phyloP scores from a whole-genome alignment of 2,329 filamentous ascomycete genomes.

The Aspergillus japonicus region DNA sequence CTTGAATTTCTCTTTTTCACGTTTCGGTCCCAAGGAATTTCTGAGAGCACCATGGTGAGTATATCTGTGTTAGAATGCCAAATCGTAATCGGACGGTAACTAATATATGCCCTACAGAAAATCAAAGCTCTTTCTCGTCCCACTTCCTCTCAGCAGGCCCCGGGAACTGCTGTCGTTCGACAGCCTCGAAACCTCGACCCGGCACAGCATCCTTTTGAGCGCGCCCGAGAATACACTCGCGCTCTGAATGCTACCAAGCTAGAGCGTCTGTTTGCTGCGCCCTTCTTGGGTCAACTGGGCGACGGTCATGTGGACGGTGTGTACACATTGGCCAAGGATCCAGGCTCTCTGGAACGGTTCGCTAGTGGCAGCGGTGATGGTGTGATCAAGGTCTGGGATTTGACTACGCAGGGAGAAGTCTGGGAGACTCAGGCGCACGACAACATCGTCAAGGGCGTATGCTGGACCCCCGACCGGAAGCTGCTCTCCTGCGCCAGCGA shows the following conservation, averaged over 20 bases:
- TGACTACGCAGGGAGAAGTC: constrained; percentile 68
- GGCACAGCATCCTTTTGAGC: constrained; percentile 84
- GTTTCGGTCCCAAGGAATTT: constrained; percentile 4
- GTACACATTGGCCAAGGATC: constrained; percentile 78
- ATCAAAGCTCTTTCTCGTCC: constrained; percentile 55
- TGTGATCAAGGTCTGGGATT: constrained; percentile 89
- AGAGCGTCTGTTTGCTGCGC: constrained; percentile 85
- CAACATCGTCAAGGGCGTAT: constrained; percentile 87
- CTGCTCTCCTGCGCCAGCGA: constrained; percentile 85
- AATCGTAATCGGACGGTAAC: not conserved
- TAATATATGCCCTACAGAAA: constrained; percentile 43
- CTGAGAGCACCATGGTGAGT: constrained; percentile 32
- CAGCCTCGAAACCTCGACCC: constrained; percentile 66
- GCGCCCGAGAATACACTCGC: constrained; percentile 79
- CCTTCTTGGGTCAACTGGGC: constrained; percentile 83
- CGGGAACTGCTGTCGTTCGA: constrained; percentile 46
- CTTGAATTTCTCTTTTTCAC: constrained; percentile 3
- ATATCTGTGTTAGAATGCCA: not conserved
- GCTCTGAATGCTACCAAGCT: constrained; percentile 84
- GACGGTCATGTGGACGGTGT: constrained; percentile 89
- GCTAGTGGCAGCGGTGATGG: constrained; percentile 89
- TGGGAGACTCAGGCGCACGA: constrained; percentile 84
- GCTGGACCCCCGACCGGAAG: constrained; percentile 83
- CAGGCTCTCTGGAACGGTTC: constrained; percentile 68
- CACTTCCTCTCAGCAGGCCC: constrained; percentile 48